Conservation (phyloP, 1,284 basidiomycete species). For the Puccinia triticina region DNA sequence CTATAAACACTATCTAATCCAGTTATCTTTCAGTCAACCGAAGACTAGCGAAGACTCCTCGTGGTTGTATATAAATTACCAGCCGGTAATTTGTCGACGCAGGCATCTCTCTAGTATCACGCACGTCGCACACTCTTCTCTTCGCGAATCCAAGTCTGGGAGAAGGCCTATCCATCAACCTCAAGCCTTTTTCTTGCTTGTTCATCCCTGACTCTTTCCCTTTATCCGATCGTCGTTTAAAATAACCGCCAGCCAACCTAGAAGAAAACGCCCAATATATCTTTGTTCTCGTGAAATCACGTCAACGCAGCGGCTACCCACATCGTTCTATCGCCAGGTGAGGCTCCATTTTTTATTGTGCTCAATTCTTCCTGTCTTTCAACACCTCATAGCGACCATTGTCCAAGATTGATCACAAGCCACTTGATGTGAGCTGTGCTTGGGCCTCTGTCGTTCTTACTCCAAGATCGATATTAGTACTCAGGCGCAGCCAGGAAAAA, state of each 20-base stretch:
- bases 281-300: background rate
- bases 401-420: too few species aligned
- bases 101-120: background rate
- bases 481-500: too few species aligned
- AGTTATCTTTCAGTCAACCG: background rate
- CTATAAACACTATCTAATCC: background rate
- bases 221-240: background rate
- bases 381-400: too few species aligned
- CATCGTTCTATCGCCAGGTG: background rate
- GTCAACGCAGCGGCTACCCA: background rate
- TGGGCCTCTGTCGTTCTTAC: too few species aligned
- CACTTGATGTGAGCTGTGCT: too few species aligned
- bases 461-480: too few species aligned
- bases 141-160: background rate
- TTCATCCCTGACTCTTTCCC: background rate
- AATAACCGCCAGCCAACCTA: background rate
- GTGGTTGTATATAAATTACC: too few species aligned
- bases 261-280: background rate
- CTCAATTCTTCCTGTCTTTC: background rate
- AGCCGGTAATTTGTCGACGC: constrained; percentile 19
- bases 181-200: background rate
- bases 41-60: background rate
- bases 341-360: background rate
- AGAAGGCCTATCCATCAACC: too few species aligned
- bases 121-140: background rate